phyloP scores from a whole-genome alignment of 345 rosid species.

The Iberis pinnata region DNA sequence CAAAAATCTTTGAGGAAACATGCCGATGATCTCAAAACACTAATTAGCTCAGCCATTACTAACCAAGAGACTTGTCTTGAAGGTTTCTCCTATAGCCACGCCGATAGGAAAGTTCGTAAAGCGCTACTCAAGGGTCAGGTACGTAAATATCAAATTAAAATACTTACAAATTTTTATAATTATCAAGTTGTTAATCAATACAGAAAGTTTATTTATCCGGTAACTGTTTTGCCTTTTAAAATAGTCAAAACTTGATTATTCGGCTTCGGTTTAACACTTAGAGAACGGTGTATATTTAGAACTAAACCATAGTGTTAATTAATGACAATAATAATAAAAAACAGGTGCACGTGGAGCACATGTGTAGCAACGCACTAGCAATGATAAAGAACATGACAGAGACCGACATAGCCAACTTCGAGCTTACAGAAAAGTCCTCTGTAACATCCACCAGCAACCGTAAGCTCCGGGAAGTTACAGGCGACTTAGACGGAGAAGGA shows the following conservation, averaged over 20 bases:
- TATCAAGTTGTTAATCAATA: no score
- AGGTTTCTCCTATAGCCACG: neutral
- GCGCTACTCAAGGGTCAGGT: neutral
- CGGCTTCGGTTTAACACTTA: no score
- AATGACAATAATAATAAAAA: neutral
- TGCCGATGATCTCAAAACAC: neutral
- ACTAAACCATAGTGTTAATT: no score
- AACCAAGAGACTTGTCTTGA: neutral
- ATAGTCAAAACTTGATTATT: no score
- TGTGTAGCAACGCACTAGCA: neutral
- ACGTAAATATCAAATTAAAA: neutral
- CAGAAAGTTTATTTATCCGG: no score
- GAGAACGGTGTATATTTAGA: no score
- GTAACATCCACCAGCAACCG: neutral
- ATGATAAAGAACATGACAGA: neutral
- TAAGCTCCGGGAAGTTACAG: neutral
- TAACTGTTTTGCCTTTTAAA: no score
- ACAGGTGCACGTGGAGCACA: neutral
- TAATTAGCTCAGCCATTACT: neutral
- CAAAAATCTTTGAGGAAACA: neutral
- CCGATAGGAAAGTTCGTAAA: neutral
- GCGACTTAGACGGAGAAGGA: neutral
- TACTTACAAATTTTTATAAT: no score
- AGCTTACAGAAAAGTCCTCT: neutral
- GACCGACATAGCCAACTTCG: neutral